phyloP scores from a whole-genome alignment of 176 grass and related monocot species.

The Cenchrus purpureus region DNA sequence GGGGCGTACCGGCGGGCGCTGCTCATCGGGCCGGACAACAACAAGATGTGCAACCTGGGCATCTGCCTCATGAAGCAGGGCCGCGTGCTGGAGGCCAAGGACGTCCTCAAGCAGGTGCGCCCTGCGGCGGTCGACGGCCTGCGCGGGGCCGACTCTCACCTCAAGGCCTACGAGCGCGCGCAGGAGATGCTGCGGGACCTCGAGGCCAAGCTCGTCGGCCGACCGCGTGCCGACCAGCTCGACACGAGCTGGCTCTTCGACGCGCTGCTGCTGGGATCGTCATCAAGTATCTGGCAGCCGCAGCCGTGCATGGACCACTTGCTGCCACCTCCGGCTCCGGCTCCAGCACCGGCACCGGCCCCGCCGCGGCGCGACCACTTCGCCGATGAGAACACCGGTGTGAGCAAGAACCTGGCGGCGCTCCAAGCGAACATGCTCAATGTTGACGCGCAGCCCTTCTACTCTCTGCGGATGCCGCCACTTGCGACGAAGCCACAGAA shows the following conservation, averaged over 20 bases:
- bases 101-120: slow-evolving; percentile 88
- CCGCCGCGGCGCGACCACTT: slow-evolving; percentile 49
- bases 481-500: slow-evolving; percentile 42
- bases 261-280: slow-evolving; percentile 62
- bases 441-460: slow-evolving; percentile 82
- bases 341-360: neutral
- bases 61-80: slow-evolving; percentile 97
- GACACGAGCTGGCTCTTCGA: slow-evolving; percentile 86
- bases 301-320: slow-evolving; percentile 79
- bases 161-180: slow-evolving; percentile 88
- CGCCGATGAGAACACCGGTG: slow-evolving; percentile 62
- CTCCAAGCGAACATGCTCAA: slow-evolving; percentile 59
- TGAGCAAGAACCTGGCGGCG: slow-evolving; percentile 26
- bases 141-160: slow-evolving; percentile 87
- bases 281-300: slow-evolving; percentile 90
- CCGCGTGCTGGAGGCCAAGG: slow-evolving; percentile 83
- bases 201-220: slow-evolving; percentile 69
- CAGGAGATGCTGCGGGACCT: slow-evolving; percentile 97
- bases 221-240: slow-evolving; percentile 30
- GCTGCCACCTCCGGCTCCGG: slow-evolving; percentile 31
- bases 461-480: slow-evolving; percentile 59
- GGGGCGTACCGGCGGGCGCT: slow-evolving; percentile 76
- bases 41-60: slow-evolving; percentile 99
- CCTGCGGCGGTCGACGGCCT: slow-evolving; percentile 68
- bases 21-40: slow-evolving; percentile 83